Evolutionary conservation across 2,329 filamentous ascomycete genomes (phyloP).

Genomic region (Aureobasidium pullulans): DNA sequence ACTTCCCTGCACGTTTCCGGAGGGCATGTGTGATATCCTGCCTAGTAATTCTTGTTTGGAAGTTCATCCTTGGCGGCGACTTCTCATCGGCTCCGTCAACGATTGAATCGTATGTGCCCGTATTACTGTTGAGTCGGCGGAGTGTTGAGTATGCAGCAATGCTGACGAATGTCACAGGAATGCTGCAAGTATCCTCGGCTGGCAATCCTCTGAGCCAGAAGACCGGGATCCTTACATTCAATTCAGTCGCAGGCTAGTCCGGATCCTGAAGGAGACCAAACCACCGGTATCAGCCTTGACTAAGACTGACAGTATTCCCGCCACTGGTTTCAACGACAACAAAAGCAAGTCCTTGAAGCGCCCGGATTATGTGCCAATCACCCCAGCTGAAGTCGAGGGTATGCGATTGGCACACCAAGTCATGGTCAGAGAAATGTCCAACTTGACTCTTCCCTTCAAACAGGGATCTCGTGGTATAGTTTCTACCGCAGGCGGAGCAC

Average conservation of each 20-base stretch:
- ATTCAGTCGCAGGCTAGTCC: conserved; percentile 12
- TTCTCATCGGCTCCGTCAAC: conserved; percentile 2
- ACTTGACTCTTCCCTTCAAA: background rate
- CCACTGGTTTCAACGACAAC: conserved; percentile 7
- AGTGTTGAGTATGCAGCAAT: background rate
- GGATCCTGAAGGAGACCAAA: conserved; percentile 3
- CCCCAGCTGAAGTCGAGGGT: background rate
- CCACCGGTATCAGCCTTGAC: conserved; percentile 9
- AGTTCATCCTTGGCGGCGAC: conserved; percentile 9
- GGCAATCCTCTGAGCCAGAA: background rate
- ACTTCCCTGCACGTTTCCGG: conserved; percentile 6
- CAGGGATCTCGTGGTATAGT: conserved; percentile 12
- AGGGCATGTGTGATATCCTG: background rate
- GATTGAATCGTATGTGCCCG: conserved; percentile 5
- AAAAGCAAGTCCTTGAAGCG: conserved; percentile 1
- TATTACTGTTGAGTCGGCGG: background rate
- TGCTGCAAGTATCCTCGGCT: conserved; percentile 10
- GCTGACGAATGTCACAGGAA: conserved; percentile 6
- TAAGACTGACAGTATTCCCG: conserved; percentile 4
- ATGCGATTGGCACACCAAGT: conserved; percentile 7
- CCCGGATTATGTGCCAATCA: conserved; percentile 7
- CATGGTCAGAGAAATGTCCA: background rate
- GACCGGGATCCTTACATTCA: conserved; percentile 5
- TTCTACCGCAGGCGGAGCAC: conserved; percentile 11
- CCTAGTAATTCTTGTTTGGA: conserved; percentile 3